Evolutionary conservation across 2,329 filamentous ascomycete species (phyloP).

Genomic region (Talaromyces sp.): DNA sequence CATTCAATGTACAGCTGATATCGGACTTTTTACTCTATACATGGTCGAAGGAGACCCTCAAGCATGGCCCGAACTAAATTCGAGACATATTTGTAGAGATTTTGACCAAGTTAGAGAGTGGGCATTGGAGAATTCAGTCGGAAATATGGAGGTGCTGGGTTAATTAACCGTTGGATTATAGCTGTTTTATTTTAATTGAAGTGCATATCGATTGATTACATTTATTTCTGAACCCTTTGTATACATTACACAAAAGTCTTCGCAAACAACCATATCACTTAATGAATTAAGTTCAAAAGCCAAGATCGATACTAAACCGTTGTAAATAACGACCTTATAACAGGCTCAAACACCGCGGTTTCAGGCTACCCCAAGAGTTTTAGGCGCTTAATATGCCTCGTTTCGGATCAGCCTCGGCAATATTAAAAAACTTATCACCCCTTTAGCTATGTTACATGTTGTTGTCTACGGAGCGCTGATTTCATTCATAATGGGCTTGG

Average conservation of each 20-base stretch:
- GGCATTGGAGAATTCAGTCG: constrained; percentile 15
- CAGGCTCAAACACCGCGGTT: background rate
- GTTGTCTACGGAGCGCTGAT: background rate
- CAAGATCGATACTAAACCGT: background rate
- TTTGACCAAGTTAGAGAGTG: constrained; percentile 9
- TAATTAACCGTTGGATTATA: background rate
- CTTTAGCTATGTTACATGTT: background rate
- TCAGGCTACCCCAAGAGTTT: background rate
- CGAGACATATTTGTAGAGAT: constrained; percentile 14
- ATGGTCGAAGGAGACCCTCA: constrained; percentile 16
- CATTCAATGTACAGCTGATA: constrained; percentile 15
- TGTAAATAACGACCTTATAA: background rate
- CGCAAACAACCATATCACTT: background rate
- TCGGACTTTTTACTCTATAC: constrained; percentile 16
- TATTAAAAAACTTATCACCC: background rate
- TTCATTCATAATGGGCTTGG: background rate
- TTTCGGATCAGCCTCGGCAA: background rate
- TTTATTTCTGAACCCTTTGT: background rate
- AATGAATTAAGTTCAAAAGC: too few species aligned
- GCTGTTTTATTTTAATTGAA: background rate
- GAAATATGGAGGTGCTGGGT: constrained; percentile 14
- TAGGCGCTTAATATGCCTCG: background rate
- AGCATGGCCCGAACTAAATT: constrained; percentile 17
- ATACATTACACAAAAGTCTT: background rate
- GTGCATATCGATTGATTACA: background rate